Percentiles rank a stretch among this genome's conserved stretches.
These are phyloP conservation scores for Xylaria curta DNA, from an alignment of 495 filamentous ascomycete genomes.

Conservation along the genomic window DNA sequence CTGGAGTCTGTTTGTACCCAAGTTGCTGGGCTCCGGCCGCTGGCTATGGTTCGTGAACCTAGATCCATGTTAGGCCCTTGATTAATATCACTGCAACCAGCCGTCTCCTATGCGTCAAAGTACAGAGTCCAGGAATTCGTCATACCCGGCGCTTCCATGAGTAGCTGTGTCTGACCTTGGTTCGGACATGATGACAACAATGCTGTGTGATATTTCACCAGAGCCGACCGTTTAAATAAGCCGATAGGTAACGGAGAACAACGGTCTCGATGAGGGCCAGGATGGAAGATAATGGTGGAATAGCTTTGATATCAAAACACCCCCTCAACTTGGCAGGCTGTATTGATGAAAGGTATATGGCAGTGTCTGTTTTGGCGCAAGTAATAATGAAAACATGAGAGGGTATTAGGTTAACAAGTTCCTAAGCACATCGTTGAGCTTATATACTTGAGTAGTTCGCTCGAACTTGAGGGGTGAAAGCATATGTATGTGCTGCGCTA, in stretches of 20 bases:
- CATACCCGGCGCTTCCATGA: constrained; percentile 12
- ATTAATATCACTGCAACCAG: not conserved
- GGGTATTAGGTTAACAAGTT: not conserved
- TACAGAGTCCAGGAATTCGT: not conserved
- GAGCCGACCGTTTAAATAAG: not conserved
- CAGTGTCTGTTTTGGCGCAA: not conserved
- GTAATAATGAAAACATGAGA: not conserved
- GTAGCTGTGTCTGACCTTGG: constrained; percentile 8
- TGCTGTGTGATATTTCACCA: not conserved
- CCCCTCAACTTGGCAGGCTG: not conserved
- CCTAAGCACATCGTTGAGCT: not conserved
- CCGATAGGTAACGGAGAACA: not conserved
- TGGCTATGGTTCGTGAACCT: not conserved
- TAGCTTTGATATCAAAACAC: not conserved
- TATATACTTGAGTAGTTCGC: not conserved
- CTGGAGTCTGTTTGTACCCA: not conserved
- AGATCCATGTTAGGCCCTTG: not conserved
- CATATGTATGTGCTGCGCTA: not conserved
- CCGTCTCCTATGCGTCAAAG: not conserved
- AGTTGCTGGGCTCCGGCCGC: not conserved
- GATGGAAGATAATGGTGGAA: not conserved
- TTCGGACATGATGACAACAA: constrained; percentile 1
- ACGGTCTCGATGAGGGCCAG: no score
- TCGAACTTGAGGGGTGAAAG: not conserved
- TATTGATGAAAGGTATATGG: not conserved